Base-by-base conservation (phyloP, 2,329 filamentous ascomycete species). In the Beauveria scarabaeidicola region DNA sequence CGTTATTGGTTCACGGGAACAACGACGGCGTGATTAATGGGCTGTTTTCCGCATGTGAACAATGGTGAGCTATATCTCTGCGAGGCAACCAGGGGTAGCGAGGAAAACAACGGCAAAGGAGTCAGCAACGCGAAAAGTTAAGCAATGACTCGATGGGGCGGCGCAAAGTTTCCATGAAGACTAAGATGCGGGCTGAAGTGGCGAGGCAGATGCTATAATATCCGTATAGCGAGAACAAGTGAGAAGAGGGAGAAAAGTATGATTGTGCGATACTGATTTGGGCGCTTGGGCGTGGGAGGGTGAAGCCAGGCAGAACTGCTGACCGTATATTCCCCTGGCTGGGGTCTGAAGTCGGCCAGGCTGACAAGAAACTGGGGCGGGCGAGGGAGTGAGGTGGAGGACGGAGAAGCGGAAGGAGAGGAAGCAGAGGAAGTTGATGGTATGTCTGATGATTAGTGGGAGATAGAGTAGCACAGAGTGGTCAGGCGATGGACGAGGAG, bases 321-420 rank as follows among this genome's bases (percentile, higher is more conserved):
- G 54, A 57, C 54, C 44, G 54, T 57, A 19, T 57, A 57, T 57
- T 57, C 54, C 36, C 54, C 54, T 57, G 43, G 54, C 54, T 40
- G 44, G 54, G 54, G 54, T 48, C 44, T 40, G 54, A 23, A 29
- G 54, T 25, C 23, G 41, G 27, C 52, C 41, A 55, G 52, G 41
- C 52, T 55, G 52, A 47, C 52, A 13, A 55, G 52, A n/a, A 43
- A 47, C 43, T 32, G 52, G 52, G 25, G 52, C 41, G 52, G 27
- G 52, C 13, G 36, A 23, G 9, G 19, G 13, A 23, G 17, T n/a
- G 40, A 38, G 19, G 36, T 19, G 48, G n/a, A 52, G 5, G 11
- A 48, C 17, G 19, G 46, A 27, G 32, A 36, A 36, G n/a, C 15
- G 13, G n/a, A 38, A 36, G 17, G 10, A 50, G 27, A 36, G 21